These are phyloP conservation scores for Trypanosoma theileri DNA, from an alignment of 208 protist species.

Conservation along the genomic window DNA sequence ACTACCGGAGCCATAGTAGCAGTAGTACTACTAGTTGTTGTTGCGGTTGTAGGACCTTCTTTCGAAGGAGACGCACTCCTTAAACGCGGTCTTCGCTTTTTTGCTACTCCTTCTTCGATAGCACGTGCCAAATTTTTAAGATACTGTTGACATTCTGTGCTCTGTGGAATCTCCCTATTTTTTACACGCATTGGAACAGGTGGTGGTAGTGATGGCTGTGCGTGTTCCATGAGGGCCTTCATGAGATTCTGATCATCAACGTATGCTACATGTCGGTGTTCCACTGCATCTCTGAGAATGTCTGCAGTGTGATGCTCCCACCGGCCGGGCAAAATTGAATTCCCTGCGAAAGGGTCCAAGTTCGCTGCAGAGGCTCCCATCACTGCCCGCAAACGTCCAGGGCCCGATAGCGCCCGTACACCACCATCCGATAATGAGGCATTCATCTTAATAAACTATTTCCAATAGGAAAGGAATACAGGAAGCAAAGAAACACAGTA, in stretches of 20 bases:
- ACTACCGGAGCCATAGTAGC: neutral
- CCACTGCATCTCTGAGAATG: no score
- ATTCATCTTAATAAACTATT: neutral
- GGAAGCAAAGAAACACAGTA: neutral
- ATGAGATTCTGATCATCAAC: conserved; percentile 16
- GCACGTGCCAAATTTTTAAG: neutral
- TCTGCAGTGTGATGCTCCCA: no score
- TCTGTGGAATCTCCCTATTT: neutral
- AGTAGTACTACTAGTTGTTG: neutral
- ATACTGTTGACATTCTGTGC: conserved; percentile 8
- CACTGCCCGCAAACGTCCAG: no score
- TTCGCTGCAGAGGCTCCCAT: no score
- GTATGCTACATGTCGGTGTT: neutral
- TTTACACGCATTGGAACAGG: neutral
- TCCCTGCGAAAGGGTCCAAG: no score
- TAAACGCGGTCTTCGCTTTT: neutral
- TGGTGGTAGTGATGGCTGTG: neutral
- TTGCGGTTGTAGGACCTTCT: neutral
- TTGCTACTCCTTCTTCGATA: conserved; percentile 6
- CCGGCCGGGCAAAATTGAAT: no score
- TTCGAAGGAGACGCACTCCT: neutral
- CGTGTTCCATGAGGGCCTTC: neutral
- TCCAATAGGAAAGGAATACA: neutral
- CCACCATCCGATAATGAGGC: neutral
- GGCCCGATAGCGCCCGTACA: no score